Evolutionary conservation across 2,329 filamentous ascomycete species (phyloP).

Genomic region (Fusarium clavum): DNA sequence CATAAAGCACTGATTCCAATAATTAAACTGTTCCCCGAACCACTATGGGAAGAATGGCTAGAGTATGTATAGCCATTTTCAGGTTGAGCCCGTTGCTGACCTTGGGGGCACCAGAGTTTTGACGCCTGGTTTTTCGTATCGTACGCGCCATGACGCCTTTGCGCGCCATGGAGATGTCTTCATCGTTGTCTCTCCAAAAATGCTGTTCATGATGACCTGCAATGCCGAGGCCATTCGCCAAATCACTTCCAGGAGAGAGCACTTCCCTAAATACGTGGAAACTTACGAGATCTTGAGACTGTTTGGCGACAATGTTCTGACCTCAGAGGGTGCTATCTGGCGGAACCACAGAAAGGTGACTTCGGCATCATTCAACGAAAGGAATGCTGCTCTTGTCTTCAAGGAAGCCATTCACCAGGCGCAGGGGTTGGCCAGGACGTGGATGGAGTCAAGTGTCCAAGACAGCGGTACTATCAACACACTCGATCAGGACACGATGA

Average conservation of each 20-base stretch:
- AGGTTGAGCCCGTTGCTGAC: conserved; percentile 19
- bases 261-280: conserved; percentile 67
- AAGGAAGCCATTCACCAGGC: conserved; percentile 72
- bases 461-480: conserved; percentile 62
- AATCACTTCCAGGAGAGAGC: conserved; percentile 73
- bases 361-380: conserved; percentile 79
- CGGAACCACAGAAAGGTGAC: conserved; percentile 78
- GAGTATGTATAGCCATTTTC: conserved; percentile 59
- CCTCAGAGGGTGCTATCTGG: conserved; percentile 77
- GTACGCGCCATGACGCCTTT: conserved; percentile 68
- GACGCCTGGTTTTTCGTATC: conserved; percentile 70
- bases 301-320: conserved; percentile 79
- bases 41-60: conserved; percentile 68
- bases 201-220: conserved; percentile 66
- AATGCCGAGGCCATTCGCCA: conserved; percentile 75
- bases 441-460: conserved; percentile 56
- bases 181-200: conserved; percentile 69
- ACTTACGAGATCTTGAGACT: conserved; percentile 52
- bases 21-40: conserved; percentile 65
- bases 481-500: conserved; percentile 74
- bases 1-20: conserved; percentile 66
- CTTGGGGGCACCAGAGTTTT: conserved; percentile 57
- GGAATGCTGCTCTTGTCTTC: conserved; percentile 76
- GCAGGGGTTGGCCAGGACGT: conserved; percentile 68
- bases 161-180: conserved; percentile 71